Percentiles rank a stretch among this genome's conserved stretches.
Evolutionary conservation across 108 stramenopile species (phyloP).

Genomic region (Cyclotella sp.): DNA sequence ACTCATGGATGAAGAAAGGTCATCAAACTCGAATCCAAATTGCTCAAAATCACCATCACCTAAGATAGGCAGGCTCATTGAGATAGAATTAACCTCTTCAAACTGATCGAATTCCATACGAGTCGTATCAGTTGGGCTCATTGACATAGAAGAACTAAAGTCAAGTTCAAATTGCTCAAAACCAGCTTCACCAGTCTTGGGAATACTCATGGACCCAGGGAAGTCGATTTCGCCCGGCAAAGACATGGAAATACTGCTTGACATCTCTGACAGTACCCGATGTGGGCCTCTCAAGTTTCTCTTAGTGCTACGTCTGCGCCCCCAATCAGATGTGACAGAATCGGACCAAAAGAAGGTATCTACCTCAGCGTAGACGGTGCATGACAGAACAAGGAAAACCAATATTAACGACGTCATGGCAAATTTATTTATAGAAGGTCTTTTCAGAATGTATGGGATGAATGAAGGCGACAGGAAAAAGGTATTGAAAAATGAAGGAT

Average conservation of each 20-base stretch:
- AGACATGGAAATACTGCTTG: too few species aligned
- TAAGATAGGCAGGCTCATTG: background rate
- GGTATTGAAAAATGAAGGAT: too few species aligned
- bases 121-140: background rate
- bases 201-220: background rate
- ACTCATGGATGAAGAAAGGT: background rate
- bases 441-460: too few species aligned
- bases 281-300: too few species aligned
- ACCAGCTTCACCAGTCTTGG: background rate
- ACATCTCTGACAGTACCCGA: background rate
- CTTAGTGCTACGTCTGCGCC: too few species aligned
- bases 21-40: background rate
- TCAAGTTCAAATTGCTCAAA: slow-evolving; percentile 12
- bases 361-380: too few species aligned
- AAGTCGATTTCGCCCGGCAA: background rate
- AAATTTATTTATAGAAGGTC: too few species aligned
- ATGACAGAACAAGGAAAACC: too few species aligned
- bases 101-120: background rate
- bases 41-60: background rate
- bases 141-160: background rate
- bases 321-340: too few species aligned
- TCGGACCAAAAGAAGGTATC: too few species aligned
- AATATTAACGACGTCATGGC: too few species aligned
- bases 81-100: background rate
- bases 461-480: too few species aligned